Base-by-base conservation (phyloP, 1,284 basidiomycete species). In the Puccinia triticina region DNA sequence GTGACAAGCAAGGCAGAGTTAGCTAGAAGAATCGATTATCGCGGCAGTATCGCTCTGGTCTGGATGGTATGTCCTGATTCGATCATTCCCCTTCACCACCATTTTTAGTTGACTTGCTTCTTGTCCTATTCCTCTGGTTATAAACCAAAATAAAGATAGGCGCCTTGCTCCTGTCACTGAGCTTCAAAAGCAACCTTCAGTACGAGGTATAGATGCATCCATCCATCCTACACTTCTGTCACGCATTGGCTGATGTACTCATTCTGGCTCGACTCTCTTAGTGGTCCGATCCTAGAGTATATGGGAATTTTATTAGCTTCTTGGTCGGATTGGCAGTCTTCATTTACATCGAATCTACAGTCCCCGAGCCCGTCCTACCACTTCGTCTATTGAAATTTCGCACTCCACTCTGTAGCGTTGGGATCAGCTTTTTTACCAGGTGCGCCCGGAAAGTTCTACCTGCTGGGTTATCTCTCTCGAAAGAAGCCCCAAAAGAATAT, bases 101-200 rank as follows among this genome's bases (percentile, higher is more conserved):
- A 50, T 32, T 26, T 3, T 23, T 43, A 34, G 29, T 77, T 43
- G 10, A 57, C 40, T 26, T 43, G 37, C 37, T 29, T 5, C 34
- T 32, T 23, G 26, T 48, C 3, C 29, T 34, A 21, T 53, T 34
- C n/a, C 67, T 32, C 1, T 29, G 29, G 1, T 29, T 46, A 66
- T 40, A 26, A 14, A 21, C 11, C 43, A 37, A 4, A 61, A 69
- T 1, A 29, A 11, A 80, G 78, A 59, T 72, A 32, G 67, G 67
- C 18, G 46, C 66, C 43, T 50, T 80, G 11, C 59, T 80, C 12
- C 48, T 80, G 67, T 72, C 67, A n/a, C 78, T 80, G 53, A 80
- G 78, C 34, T 73, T 80, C 69, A 80, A 80, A 40, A 80, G 53
- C 43, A 80, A 80, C 37, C 67, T 69, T 23, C 69, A 72, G 66